Conservation (phyloP, 2,329 filamentous ascomycete genomes). For the Cadophora gregata region DNA sequence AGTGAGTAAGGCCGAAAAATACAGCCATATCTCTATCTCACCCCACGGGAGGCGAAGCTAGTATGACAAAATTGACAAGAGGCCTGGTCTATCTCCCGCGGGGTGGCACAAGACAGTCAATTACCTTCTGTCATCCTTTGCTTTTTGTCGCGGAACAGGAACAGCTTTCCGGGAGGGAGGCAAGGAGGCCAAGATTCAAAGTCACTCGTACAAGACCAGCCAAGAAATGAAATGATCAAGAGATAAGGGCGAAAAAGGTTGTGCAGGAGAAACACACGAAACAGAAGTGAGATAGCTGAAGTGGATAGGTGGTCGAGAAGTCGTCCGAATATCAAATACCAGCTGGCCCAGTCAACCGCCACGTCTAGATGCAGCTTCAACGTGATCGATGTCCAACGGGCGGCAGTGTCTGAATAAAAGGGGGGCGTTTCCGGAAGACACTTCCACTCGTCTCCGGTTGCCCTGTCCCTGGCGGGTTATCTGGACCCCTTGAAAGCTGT, state of each 20-base stretch:
- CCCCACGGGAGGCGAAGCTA: slow-evolving; percentile 14
- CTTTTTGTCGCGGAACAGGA: slow-evolving; percentile 7
- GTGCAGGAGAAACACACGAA: slow-evolving; percentile 1
- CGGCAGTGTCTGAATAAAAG: slow-evolving; percentile 11
- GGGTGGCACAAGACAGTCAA: slow-evolving; percentile 1
- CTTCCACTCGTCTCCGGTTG: slow-evolving; percentile 6
- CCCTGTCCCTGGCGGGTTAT: slow-evolving; percentile 10
- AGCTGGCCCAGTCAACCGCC: not conserved
- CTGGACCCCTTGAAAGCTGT: slow-evolving; percentile 16
- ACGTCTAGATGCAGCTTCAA: slow-evolving; percentile 6
- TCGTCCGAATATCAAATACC: not conserved
- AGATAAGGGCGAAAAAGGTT: not conserved
- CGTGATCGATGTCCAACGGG: slow-evolving; percentile 5
- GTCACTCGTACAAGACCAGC: slow-evolving; percentile 4
- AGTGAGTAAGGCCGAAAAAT: slow-evolving; percentile 20
- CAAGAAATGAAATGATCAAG: not conserved
- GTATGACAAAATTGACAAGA: slow-evolving; percentile 17
- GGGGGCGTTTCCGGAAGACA: slow-evolving; percentile 1
- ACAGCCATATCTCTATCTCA: slow-evolving; percentile 10
- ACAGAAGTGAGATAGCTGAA: not conserved
- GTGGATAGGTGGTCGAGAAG: not conserved
- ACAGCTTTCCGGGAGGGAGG: slow-evolving; percentile 6
- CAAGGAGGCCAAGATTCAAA: not conserved
- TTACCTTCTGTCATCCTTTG: slow-evolving; percentile 1
- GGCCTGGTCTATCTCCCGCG: slow-evolving; percentile 9